Base-by-base conservation (phyloP, 2,329 filamentous ascomycete genomes). In the Didymella segeticola region DNA sequence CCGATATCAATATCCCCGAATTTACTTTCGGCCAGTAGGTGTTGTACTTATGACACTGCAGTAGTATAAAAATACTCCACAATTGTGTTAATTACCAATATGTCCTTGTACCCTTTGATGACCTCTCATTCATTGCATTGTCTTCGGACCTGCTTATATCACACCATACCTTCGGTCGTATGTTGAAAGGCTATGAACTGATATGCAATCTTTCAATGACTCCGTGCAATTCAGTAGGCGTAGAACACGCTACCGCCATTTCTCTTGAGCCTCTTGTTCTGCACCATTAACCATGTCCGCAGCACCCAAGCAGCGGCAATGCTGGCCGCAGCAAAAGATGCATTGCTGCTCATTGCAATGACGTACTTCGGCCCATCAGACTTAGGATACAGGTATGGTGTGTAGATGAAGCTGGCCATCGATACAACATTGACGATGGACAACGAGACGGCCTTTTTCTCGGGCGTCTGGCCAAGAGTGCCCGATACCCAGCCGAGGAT, bases 351-450 rank as follows among this genome's bases (percentile, higher is more conserved):
- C 59, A 65, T 59, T 2, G 62, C 65, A 43, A 61, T 63, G 10
- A 62, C 43, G 31, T 63, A 67, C 25, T 61, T 63, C 1, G 64
- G 63, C 4, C 58, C 62, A 33, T 67, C 64, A 25, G 54, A 61
- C 34, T 61, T 53, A 0, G 57, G 56, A 19, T 77, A 78, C 47
- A 78, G 73, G 47, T 77, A 79, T 1, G 76, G 76, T 1, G 70
- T 75, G 47, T 71, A 75, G 33, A 79, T 78, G 43, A 75, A 72
- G 30, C 69, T 67, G 19, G 71, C 64, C 45, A 77, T 79, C 0
- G 72, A 73, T 5, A 75, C 66, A 1, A 75, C 70, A 43, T 79
- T 79, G n/a, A 77, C 76, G 39, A 78, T 74, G 1, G 75, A 75
- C 15, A 78, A 63, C 4, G 71, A 65, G 3, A 75, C 75, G 15